Conservation (phyloP, 805 yeast genomes). For the Hanseniaspora taiwanica region DNA sequence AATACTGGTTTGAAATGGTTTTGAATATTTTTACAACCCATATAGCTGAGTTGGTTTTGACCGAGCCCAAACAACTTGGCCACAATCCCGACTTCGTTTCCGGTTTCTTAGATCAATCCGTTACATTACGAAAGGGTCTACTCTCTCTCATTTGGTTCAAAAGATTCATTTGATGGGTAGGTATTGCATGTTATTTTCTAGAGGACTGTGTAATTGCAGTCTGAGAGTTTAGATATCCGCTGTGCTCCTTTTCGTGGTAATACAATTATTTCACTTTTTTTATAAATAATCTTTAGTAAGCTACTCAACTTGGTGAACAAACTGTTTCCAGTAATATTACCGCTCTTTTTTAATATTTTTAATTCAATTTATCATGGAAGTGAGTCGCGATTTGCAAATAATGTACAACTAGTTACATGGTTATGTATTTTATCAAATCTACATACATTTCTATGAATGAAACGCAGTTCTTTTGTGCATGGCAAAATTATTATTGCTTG, state of each 20-base stretch:
- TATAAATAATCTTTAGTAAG: neutral
- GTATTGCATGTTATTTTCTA: conserved; percentile 7
- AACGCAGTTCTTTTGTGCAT: no score
- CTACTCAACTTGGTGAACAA: neutral
- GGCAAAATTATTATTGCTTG: neutral
- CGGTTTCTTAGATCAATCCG: conserved; percentile 27
- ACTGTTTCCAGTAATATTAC: neutral
- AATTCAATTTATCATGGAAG: no score
- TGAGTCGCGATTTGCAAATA: no score
- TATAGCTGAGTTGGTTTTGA: conserved; percentile 25
- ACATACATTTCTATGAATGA: no score
- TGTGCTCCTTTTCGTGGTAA: conserved; percentile 8
- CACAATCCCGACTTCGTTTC: conserved; percentile 27
- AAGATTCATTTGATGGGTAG: neutral
- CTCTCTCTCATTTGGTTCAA: neutral
- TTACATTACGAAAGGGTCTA: conserved; percentile 6
- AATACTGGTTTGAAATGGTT: conserved; percentile 23
- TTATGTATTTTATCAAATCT: no score
- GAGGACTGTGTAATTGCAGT: conserved; percentile 6
- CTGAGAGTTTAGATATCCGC: conserved; percentile 7
- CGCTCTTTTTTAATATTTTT: no score
- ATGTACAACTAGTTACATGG: no score
- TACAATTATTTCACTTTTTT: conserved; percentile 3
- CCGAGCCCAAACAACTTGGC: conserved; percentile 27
- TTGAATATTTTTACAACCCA: conserved; percentile 22